phyloP scores from a whole-genome alignment of 2,329 filamentous ascomycete species.

The Colletotrichum spaethianum region DNA sequence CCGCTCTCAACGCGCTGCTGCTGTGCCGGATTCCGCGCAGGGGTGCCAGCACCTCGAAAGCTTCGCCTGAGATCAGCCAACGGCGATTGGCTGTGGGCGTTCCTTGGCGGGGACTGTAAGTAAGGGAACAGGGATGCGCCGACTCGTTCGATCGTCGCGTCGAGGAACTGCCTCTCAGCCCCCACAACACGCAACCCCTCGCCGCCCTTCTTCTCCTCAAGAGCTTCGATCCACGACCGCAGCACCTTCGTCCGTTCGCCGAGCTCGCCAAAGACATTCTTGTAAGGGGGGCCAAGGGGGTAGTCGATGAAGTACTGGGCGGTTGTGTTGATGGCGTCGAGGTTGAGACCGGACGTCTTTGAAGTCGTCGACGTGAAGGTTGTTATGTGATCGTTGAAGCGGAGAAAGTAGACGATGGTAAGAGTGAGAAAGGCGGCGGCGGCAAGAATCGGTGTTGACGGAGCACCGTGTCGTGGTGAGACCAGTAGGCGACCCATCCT shows the following conservation, averaged over 20 bases:
- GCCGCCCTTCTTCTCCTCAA: slow-evolving; percentile 17
- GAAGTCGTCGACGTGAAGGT: slow-evolving; percentile 23
- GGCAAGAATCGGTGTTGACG: slow-evolving; percentile 19
- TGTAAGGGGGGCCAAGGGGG: slow-evolving; percentile 49
- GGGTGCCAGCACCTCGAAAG: slow-evolving; percentile 25
- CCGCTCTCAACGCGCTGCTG: slow-evolving; percentile 6
- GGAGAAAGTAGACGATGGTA: slow-evolving; percentile 19
- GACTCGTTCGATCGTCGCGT: slow-evolving; percentile 38
- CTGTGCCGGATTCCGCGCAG: not conserved
- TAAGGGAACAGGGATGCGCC: slow-evolving; percentile 36
- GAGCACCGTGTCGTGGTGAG: slow-evolving; percentile 22
- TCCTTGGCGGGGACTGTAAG: slow-evolving; percentile 29
- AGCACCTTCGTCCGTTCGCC: slow-evolving; percentile 48
- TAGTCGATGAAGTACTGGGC: slow-evolving; percentile 46
- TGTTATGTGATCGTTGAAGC: slow-evolving; percentile 24
- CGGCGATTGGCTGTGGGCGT: slow-evolving; percentile 36
- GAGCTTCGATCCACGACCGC: slow-evolving; percentile 43
- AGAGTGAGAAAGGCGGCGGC: slow-evolving; percentile 30
- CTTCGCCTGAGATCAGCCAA: slow-evolving; percentile 43
- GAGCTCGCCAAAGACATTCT: slow-evolving; percentile 50
- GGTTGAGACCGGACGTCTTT: slow-evolving; percentile 15
- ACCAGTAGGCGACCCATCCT: slow-evolving; percentile 33
- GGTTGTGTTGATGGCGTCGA: slow-evolving; percentile 36
- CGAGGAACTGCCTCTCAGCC: slow-evolving; percentile 35
- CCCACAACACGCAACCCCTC: slow-evolving; percentile 19